A percentile compares a stretch with the other conserved stretches of the same genome.
Evolutionary conservation across 2,329 filamentous ascomycete species (phyloP).

Genomic region (Cadophora gregata): DNA sequence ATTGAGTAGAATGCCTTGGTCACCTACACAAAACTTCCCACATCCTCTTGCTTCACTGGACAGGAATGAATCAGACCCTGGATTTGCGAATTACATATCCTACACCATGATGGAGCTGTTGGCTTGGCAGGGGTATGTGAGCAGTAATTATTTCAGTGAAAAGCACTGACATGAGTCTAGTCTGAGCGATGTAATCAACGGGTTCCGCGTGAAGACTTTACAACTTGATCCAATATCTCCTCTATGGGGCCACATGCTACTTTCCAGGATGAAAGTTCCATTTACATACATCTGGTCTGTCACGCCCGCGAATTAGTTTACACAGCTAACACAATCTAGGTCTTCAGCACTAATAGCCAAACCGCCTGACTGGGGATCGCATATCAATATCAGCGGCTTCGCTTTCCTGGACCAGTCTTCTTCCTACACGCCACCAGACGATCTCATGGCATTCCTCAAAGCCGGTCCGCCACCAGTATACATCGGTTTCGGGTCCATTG

Average conservation of each 20-base stretch:
- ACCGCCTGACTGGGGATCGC: slow-evolving; percentile 74
- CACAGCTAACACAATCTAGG: slow-evolving; percentile 49
- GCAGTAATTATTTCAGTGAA: background rate
- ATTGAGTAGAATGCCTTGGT: slow-evolving; percentile 69
- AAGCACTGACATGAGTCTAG: slow-evolving; percentile 39
- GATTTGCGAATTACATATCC: slow-evolving; percentile 68
- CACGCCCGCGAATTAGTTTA: background rate
- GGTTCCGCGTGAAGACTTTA: slow-evolving; percentile 76
- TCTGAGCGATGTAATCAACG: slow-evolving; percentile 88
- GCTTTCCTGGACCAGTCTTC: slow-evolving; percentile 74
- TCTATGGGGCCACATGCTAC: slow-evolving; percentile 82
- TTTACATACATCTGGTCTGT: slow-evolving; percentile 85
- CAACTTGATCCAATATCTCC: slow-evolving; percentile 79
- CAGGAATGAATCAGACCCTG: slow-evolving; percentile 57
- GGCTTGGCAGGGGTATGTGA: slow-evolving; percentile 65
- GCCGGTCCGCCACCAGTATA: slow-evolving; percentile 77
- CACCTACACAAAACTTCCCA: slow-evolving; percentile 61
- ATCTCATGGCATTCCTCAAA: slow-evolving; percentile 69
- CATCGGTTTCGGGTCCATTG: slow-evolving; percentile 84
- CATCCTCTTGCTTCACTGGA: slow-evolving; percentile 66
- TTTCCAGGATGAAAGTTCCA: slow-evolving; percentile 77
- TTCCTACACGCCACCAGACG: slow-evolving; percentile 68
- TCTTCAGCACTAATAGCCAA: slow-evolving; percentile 81
- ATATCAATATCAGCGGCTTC: slow-evolving; percentile 78
- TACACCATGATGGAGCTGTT: slow-evolving; percentile 75